Percentiles rank a stretch among this genome's conserved stretches.
These are phyloP conservation scores for Penstemon eatonii DNA, from an alignment of 257 asterid genomes.

Conservation along the genomic window DNA sequence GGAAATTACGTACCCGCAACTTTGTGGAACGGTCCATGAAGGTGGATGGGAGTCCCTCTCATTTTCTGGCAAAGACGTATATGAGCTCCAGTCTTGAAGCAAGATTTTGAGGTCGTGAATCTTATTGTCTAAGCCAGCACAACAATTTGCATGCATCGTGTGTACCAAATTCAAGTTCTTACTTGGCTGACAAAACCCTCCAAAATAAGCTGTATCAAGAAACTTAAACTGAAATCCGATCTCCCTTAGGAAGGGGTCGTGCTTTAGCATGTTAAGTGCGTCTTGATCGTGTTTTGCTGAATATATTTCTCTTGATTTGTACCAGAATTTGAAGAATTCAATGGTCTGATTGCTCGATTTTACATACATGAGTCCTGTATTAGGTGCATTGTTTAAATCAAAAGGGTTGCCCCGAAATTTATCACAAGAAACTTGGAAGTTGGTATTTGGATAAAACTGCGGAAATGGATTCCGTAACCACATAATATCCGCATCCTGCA, in stretches of 20 bases:
- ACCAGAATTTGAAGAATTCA: conserved; percentile 15
- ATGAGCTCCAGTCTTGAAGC: conserved; percentile 18
- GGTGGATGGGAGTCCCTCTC: neutral
- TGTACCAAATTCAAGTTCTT: conserved; percentile 8
- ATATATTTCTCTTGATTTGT: conserved; percentile 5
- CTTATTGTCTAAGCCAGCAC: conserved; percentile 12
- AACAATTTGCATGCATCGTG: conserved; percentile 20
- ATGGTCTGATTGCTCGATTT: conserved; percentile 18
- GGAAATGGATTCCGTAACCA: conserved; percentile 11
- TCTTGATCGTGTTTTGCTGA: conserved; percentile 10
- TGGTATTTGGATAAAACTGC: neutral
- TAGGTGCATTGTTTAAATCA: neutral
- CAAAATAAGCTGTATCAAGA: conserved; percentile 3
- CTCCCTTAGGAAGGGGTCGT: neutral
- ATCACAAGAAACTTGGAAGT: conserved; percentile 4
- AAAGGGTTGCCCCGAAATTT: neutral
- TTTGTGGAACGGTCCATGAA: conserved; percentile 14
- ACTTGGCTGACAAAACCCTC: conserved; percentile 17
- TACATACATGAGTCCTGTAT: conserved; percentile 3
- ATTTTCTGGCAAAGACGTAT: neutral
- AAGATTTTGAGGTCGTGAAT: conserved; percentile 6
- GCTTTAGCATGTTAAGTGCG: conserved; percentile 1
- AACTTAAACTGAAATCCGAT: conserved; percentile 4
- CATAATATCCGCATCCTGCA: conserved; percentile 13
- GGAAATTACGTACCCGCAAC: neutral